Conservation (phyloP, 495 filamentous ascomycete species). For the Aspergillus mulundensis region DNA sequence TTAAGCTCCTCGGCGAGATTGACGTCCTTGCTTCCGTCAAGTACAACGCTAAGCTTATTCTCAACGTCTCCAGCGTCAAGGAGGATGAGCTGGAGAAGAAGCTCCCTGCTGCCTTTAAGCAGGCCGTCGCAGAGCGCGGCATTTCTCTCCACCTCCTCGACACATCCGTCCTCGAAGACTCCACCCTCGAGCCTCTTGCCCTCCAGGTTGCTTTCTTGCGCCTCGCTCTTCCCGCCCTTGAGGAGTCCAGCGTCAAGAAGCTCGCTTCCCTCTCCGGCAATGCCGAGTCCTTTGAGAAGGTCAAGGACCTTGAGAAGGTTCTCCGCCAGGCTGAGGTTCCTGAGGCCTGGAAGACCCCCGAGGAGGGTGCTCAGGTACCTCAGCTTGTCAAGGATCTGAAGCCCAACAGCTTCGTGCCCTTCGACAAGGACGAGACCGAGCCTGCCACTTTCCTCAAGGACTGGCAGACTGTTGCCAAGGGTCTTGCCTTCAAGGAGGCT, state of each 20-base stretch:
- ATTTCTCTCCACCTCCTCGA: constrained; percentile 73
- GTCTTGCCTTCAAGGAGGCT: constrained; percentile 90
- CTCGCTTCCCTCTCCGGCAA: constrained; percentile 54
- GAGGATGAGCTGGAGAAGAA: constrained; percentile 89
- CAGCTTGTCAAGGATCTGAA: constrained; percentile 58
- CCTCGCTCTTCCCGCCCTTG: constrained; percentile 57
- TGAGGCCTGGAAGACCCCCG: constrained; percentile 68
- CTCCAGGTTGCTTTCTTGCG: constrained; percentile 78
- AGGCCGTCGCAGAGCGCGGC: constrained; percentile 61
- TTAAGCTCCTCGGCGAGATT: constrained; percentile 72
- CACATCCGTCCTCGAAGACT: constrained; percentile 54
- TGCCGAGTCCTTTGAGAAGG: constrained; percentile 52
- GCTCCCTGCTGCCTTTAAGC: constrained; percentile 62
- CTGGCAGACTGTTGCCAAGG: constrained; percentile 81
- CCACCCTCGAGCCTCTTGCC: constrained; percentile 57
- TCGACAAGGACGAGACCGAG: constrained; percentile 72
- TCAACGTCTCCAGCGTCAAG: constrained; percentile 73
- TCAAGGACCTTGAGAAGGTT: constrained; percentile 63
- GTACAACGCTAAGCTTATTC: constrained; percentile 64
- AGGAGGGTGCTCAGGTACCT: constrained; percentile 49
- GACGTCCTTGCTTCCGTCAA: constrained; percentile 69
- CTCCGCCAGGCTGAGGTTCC: constrained; percentile 71
- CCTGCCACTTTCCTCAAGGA: constrained; percentile 61
- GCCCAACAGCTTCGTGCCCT: constrained; percentile 74
- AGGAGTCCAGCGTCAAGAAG: constrained; percentile 50